phyloP scores from a whole-genome alignment of 1,139 yeast genomes.

The Ogataea hybrid region DNA sequence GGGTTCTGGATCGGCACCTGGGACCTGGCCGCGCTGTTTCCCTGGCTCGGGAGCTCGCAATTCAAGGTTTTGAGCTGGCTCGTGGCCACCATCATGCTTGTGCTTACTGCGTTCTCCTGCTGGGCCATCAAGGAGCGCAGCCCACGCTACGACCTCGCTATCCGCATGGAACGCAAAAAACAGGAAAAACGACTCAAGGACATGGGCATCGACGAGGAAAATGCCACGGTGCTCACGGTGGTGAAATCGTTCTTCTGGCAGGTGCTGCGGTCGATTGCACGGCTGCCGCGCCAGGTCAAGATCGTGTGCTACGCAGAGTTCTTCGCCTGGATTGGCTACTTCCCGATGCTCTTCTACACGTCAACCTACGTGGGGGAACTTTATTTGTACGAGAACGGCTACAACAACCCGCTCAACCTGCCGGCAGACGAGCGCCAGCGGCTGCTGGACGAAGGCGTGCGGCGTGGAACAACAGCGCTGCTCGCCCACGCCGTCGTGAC shows the following conservation, averaged over 20 bases:
- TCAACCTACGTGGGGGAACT: conserved; percentile 50
- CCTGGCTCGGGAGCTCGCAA: conserved; percentile 45
- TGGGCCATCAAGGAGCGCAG: conserved; percentile 41
- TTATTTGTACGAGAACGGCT: conserved; percentile 37
- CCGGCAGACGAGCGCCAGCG: conserved; percentile 40
- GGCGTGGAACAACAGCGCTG: conserved; percentile 44
- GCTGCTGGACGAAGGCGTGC: conserved; percentile 37
- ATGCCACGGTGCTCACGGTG: conserved; percentile 22
- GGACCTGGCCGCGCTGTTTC: conserved; percentile 36
- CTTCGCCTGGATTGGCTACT: conserved; percentile 53
- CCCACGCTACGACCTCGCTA: conserved; percentile 41
- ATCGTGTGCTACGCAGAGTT: conserved; percentile 45
- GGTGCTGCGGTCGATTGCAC: conserved; percentile 38
- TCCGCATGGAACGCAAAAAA: conserved; percentile 35
- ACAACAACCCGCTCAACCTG: conserved; percentile 36
- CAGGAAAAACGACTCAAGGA: conserved; percentile 31
- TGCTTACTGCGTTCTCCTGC: conserved; percentile 41
- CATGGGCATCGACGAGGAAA: conserved; percentile 33
- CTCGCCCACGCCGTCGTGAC: conserved; percentile 42
- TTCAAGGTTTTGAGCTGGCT: conserved; percentile 47
- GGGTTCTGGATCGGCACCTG: conserved; percentile 52
- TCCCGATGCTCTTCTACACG: conserved; percentile 48
- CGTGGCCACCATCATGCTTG: conserved; percentile 41
- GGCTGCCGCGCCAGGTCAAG: conserved; percentile 42
- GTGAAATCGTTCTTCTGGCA: conserved; percentile 34